Conservation (phyloP, 768 basidiomycete species). For the Mrakia frigida region DNA sequence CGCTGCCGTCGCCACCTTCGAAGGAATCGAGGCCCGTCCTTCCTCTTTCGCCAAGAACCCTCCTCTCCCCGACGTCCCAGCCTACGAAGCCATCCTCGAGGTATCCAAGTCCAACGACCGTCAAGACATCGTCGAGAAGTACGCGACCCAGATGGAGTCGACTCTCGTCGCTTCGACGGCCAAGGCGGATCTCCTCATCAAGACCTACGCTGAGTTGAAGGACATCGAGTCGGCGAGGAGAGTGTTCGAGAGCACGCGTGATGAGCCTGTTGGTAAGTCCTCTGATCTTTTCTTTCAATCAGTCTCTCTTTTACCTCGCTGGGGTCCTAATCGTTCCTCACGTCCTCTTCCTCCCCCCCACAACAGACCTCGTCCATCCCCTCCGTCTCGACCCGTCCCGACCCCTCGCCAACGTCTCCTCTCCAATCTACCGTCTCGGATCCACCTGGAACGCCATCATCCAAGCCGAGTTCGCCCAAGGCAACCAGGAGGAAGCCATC, state of each 20-base stretch:
- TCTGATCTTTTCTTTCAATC: neutral
- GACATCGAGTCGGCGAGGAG: neutral
- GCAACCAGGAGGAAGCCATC: neutral
- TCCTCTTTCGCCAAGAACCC: slow-evolving; percentile 3
- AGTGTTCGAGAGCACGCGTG: neutral
- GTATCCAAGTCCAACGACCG: neutral
- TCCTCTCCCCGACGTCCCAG: neutral
- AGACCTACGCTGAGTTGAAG: neutral
- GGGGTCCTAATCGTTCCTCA: no score
- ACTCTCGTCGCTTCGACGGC: neutral
- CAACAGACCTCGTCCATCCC: neutral
- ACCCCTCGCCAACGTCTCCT: neutral
- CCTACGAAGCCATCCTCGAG: neutral
- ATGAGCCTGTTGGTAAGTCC: slow-evolving; percentile 1
- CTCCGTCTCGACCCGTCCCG: neutral
- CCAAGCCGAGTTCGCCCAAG: neutral
- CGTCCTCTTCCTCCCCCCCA: no score
- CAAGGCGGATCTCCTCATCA: slow-evolving; percentile 12
- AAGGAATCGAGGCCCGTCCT: neutral
- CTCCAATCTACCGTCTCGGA: neutral
- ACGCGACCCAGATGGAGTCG: neutral
- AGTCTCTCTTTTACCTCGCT: neutral
- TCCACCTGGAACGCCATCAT: slow-evolving; percentile 4
- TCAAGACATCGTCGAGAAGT: neutral
- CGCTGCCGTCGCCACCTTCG: neutral